Evolutionary conservation across 495 filamentous ascomycete genomes (phyloP).

Genomic region (Glutinoglossum americanum): DNA sequence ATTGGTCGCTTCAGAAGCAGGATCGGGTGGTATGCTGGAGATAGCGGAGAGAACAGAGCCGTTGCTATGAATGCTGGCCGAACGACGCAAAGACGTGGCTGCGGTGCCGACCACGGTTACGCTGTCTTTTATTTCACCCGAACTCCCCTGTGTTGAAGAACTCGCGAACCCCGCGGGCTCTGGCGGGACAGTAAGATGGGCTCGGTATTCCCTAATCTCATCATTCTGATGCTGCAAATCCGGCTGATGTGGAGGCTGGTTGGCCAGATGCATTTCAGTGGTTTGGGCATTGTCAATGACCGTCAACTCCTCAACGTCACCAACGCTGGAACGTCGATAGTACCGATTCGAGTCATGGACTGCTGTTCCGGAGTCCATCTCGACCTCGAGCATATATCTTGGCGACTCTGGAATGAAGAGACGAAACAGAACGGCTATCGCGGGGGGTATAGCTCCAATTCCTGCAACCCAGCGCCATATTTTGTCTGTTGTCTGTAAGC

Average conservation of each 20-base stretch:
- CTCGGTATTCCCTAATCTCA: not conserved
- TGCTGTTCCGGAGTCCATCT: constrained; percentile 30
- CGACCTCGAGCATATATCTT: constrained; percentile 30
- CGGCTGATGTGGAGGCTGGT: not conserved
- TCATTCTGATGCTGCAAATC: not conserved
- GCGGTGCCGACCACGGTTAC: not conserved
- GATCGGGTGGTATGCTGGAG: not conserved
- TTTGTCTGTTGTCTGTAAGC: constrained; percentile 14
- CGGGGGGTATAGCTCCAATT: constrained; percentile 36
- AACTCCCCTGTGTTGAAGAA: not conserved
- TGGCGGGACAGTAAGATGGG: not conserved
- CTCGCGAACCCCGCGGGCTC: not conserved
- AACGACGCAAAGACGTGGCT: not conserved
- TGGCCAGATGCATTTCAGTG: not conserved
- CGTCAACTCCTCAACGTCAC: not conserved
- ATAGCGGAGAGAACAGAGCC: not conserved
- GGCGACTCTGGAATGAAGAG: constrained; percentile 41
- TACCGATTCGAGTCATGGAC: constrained; percentile 42
- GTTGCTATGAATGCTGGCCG: not conserved
- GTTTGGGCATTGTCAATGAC: not conserved
- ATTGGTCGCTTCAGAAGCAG: not conserved
- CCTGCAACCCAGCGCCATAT: constrained; percentile 41
- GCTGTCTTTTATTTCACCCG: not conserved
- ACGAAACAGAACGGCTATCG: constrained; percentile 34
- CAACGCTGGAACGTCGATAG: not conserved